Evolutionary conservation across 768 basidiomycete species (phyloP).

Genomic region (Calocybe gangraenosa): DNA sequence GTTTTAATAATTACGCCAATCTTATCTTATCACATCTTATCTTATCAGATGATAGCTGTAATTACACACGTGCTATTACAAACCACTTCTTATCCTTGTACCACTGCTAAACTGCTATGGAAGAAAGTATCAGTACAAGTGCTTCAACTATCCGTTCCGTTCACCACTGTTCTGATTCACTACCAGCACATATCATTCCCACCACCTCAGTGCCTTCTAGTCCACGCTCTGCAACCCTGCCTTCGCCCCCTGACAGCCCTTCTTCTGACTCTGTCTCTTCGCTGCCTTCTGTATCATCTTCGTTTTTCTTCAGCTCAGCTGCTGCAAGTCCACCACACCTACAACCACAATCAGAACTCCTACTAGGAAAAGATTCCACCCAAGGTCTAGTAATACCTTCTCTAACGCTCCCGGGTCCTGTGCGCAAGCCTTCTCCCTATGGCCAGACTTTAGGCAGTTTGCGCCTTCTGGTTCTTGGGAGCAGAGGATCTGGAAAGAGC

Average conservation of each 20-base stretch:
- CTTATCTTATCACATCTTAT: no score
- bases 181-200: constrained; percentile 11
- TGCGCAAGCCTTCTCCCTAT: constrained; percentile 61
- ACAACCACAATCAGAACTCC: constrained; percentile 35
- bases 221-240: constrained; percentile 43
- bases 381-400: constrained; percentile 69
- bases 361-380: constrained; percentile 29
- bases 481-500: constrained; percentile 37
- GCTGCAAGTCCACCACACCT: constrained; percentile 61
- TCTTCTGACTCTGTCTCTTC: constrained; percentile 63
- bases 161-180: constrained; percentile 11
- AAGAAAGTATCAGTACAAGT: constrained; percentile 32
- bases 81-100: background rate
- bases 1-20: no score
- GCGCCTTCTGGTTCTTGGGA: constrained; percentile 50
- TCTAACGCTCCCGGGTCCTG: constrained; percentile 54
- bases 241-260: constrained; percentile 61
- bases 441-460: constrained; percentile 67
- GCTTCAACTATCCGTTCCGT: constrained; percentile 35
- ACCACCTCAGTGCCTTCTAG: constrained; percentile 40
- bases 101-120: constrained; percentile 17
- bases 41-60: background rate
- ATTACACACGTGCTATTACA: background rate
- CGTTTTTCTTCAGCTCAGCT: constrained; percentile 76
- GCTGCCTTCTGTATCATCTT: constrained; percentile 67